Evolutionary conservation across 2,329 filamentous ascomycete genomes (phyloP).

Genomic region (Fusarium ambrosium): DNA sequence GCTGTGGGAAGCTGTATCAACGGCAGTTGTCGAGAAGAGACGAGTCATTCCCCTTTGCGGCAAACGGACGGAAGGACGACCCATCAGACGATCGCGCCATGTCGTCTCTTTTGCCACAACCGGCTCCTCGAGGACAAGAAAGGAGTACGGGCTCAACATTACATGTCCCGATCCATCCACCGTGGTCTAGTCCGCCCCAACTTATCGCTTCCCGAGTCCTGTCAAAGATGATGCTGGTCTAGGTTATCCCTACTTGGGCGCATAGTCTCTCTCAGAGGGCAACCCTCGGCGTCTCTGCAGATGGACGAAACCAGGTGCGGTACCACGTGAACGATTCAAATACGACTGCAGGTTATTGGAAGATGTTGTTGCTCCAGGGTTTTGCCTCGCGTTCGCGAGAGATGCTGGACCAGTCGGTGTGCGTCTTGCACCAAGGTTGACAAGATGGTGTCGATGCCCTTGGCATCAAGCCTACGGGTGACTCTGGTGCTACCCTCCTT

Average conservation of each 20-base stretch:
- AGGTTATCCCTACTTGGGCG: neutral
- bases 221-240: constrained; percentile 4
- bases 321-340: constrained; percentile 29
- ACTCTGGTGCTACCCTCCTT: constrained; percentile 24
- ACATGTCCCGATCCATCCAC: constrained; percentile 5
- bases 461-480: constrained; percentile 30
- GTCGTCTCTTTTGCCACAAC: constrained; percentile 7
- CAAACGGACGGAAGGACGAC: constrained; percentile 1
- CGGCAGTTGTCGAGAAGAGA: constrained; percentile 21
- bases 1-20: constrained; percentile 16
- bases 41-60: constrained; percentile 4
- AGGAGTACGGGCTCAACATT: neutral
- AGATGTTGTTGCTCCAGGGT: constrained; percentile 3
- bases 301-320: constrained; percentile 11
- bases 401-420: constrained; percentile 2
- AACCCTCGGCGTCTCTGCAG: constrained; percentile 4
- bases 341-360: neutral
- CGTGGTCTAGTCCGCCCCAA: neutral
- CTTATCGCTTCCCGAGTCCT: neutral
- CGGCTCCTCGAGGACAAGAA: neutral
- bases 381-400: constrained; percentile 27
- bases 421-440: constrained; percentile 21
- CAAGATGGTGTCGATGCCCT: constrained; percentile 34
- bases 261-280: constrained; percentile 4
- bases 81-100: constrained; percentile 3